Percentiles rank a stretch among this genome's conserved stretches.
Evolutionary conservation across 1,284 basidiomycete species (phyloP).

Genomic region (Sporisorium iseilematis-ciliati): DNA sequence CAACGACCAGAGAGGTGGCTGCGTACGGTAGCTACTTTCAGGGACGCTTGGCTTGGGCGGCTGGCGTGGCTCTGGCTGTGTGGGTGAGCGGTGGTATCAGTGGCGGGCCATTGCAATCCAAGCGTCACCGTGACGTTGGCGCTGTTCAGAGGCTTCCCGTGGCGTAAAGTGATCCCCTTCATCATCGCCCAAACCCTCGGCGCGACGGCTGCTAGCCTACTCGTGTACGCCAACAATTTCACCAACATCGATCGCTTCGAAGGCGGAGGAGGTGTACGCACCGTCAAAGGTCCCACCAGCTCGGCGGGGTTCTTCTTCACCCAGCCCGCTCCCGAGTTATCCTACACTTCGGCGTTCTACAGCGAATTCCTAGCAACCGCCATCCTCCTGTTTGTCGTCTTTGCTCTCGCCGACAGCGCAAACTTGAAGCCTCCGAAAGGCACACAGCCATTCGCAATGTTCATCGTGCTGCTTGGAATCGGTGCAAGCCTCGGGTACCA

Average conservation of each 20-base stretch:
- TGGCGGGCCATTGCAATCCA: constrained; percentile 59
- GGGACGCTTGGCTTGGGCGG: constrained; percentile 60
- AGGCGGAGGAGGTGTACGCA: constrained; percentile 76
- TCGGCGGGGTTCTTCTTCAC: constrained; percentile 81
- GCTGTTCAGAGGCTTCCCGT: constrained; percentile 80
- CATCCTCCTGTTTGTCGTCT: constrained; percentile 56
- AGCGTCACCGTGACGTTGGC: constrained; percentile 76
- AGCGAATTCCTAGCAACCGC: constrained; percentile 59
- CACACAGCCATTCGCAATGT: constrained; percentile 74
- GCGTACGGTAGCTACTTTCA: constrained; percentile 54
- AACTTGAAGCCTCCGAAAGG: constrained; percentile 74
- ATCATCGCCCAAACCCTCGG: constrained; percentile 80
- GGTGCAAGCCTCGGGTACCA: constrained; percentile 75
- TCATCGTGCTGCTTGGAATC: constrained; percentile 75
- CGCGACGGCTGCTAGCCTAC: constrained; percentile 76
- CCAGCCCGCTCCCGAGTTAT: constrained; percentile 71
- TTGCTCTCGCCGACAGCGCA: constrained; percentile 54
- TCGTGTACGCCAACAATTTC: constrained; percentile 82
- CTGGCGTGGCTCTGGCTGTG: constrained; percentile 58
- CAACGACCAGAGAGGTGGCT: constrained; percentile 14
- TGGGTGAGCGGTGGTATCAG: constrained; percentile 58
- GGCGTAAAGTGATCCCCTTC: constrained; percentile 81
- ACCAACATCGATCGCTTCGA: constrained; percentile 80
- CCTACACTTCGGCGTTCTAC: constrained; percentile 36
- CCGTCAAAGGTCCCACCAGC: constrained; percentile 72